A percentile compares a stretch with the other conserved stretches of the same genome.
phyloP scores from a whole-genome alignment of 495 filamentous ascomycete genomes.

The Geopyxis carbonaria region DNA sequence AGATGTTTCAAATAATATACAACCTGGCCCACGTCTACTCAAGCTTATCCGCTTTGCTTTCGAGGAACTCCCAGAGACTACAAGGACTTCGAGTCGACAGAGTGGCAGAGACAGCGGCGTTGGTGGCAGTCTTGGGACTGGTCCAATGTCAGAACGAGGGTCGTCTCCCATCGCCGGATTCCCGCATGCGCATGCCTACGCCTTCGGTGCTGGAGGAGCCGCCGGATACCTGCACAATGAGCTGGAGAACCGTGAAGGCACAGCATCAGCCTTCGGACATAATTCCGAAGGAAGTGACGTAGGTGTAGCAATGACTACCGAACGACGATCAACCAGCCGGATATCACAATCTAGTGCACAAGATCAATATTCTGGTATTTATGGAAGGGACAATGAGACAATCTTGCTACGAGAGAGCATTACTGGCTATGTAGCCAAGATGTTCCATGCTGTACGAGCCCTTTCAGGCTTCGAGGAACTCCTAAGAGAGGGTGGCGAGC shows the following conservation, averaged over 20 bases:
- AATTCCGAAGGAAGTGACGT: conserved; percentile 16
- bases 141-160: conserved; percentile 19
- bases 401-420: conserved; percentile 21
- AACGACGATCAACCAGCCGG: conserved; percentile 19
- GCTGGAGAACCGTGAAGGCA: conserved; percentile 22
- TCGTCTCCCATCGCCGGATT: conserved; percentile 14
- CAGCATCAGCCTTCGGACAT: conserved; percentile 20
- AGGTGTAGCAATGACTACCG: conserved; percentile 21
- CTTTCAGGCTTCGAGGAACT: conserved; percentile 23
- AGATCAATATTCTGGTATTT: conserved; percentile 12
- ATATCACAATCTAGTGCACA: conserved; percentile 7
- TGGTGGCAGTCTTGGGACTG: conserved; percentile 14
- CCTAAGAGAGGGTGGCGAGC: conserved; percentile 24
- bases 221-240: conserved; percentile 22
- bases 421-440: conserved; percentile 23
- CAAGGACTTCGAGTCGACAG: conserved; percentile 8
- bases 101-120: conserved; percentile 17
- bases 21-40: conserved; percentile 16
- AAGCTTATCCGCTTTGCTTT: conserved; percentile 24
- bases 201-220: conserved; percentile 17
- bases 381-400: conserved; percentile 24
- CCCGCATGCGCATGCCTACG: conserved; percentile 17
- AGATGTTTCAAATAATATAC: conserved; percentile 18
- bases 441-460: conserved; percentile 24
- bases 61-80: conserved; percentile 23